Base-by-base conservation (phyloP, 805 yeast genomes). In the Saccharomyces paradoxus region DNA sequence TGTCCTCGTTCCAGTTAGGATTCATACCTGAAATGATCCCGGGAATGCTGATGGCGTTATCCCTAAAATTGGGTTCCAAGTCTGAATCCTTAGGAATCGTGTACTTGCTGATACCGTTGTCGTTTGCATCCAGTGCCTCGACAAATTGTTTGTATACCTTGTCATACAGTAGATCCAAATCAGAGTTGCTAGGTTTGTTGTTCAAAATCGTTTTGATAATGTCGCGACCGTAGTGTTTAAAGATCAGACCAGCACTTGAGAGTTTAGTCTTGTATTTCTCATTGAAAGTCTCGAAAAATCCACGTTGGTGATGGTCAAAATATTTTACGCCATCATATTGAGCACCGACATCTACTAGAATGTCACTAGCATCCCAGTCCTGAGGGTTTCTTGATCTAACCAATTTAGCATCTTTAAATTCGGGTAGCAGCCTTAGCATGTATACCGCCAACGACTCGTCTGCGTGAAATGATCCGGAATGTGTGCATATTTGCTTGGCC, bases 291-390 rank as follows among this genome's bases (percentile, higher is more conserved):
- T 86, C 91, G 30, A 74, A 72, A 66, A 94, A 94, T 21, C 87
- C 98, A 59, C 97, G 81, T 75, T 94, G 99, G 73, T 94, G 99
- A 68, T 94, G 99, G 70, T 94, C 99, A 70, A 89, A 92, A 69
- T 77, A 88, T 72, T 91, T 91, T 46, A 75, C 76, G 13, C 86
- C 87, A 50, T 64, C 70, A 70, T 91, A 94, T 67, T 87, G 78
- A 13, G 96, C 99, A 66, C 95, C 81, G 51, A 94, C 99, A 73
- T 94, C 99, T 54, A 94, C 92, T 32, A 94, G 96, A 55, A 94
- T 87, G 70, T 92, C 97, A 64, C 95, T 83, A 48, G 74, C 76
- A 60, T 88, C 97, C 86, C 96, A 87, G 54, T 82, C 86, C 14
- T 75, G 81, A 9, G 91, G 86, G 57, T 84, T 85, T 74, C 99